Percentiles rank a stretch among this genome's conserved stretches.
phyloP scores from a whole-genome alignment of 1,139 yeast genomes.

The Pichia kudriavzevii region DNA sequence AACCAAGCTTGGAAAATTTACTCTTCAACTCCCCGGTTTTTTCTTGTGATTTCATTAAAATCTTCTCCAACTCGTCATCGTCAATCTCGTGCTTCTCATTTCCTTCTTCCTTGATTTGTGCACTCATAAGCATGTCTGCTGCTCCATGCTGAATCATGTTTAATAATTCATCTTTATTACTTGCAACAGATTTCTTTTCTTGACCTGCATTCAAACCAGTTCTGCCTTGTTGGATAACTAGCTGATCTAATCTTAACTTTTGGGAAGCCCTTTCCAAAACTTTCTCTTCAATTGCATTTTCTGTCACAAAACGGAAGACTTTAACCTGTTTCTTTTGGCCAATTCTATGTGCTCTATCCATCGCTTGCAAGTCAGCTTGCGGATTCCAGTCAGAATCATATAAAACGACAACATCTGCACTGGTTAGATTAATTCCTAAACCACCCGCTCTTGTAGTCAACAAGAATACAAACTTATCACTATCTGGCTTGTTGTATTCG shows the following conservation, averaged over 20 bases:
- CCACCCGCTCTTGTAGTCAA: constrained; percentile 84
- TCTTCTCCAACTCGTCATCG: constrained; percentile 57
- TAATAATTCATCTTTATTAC: constrained; percentile 60
- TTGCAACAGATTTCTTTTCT: constrained; percentile 29
- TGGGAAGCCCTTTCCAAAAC: constrained; percentile 76
- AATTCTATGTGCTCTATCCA: constrained; percentile 85
- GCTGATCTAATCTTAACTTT: constrained; percentile 67
- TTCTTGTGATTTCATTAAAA: constrained; percentile 53
- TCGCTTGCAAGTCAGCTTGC: constrained; percentile 80
- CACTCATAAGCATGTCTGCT: constrained; percentile 45
- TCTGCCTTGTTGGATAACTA: constrained; percentile 75
- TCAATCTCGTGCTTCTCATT: constrained; percentile 30
- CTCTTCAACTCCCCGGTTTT: constrained; percentile 57
- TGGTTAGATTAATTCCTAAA: constrained; percentile 71
- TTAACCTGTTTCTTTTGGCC: constrained; percentile 79
- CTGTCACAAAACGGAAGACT: constrained; percentile 70
- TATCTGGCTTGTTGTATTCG: constrained; percentile 64
- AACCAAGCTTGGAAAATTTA: constrained; percentile 58
- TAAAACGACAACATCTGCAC: constrained; percentile 67
- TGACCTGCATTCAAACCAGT: constrained; percentile 24
- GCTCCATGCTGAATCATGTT: constrained; percentile 83
- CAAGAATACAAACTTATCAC: constrained; percentile 61
- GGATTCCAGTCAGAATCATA: constrained; percentile 86
- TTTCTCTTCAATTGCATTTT: constrained; percentile 75
- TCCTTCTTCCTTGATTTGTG: constrained; percentile 5